Conservation (phyloP, 2,329 filamentous ascomycete genomes). For the Beauveria australis region DNA sequence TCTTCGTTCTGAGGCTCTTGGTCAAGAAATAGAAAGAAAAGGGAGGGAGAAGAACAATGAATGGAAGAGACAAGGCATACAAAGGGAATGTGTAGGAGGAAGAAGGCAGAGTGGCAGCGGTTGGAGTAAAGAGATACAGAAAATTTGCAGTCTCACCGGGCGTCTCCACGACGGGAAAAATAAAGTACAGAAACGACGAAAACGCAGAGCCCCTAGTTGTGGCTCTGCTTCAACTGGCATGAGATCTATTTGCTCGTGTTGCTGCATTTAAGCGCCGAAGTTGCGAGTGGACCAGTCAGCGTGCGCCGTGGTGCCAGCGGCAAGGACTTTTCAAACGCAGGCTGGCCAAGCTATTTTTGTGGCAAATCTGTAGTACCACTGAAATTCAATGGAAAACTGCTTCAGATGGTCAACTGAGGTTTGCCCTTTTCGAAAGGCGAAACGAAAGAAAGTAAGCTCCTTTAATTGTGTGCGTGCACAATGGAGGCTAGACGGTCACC, state of each 20-base stretch:
- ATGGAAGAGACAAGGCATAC: neutral
- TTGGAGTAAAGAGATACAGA: slow-evolving; percentile 10
- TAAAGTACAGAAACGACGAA: neutral
- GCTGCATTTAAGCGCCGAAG: slow-evolving; percentile 8
- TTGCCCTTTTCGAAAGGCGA: neutral
- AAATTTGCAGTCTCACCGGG: neutral
- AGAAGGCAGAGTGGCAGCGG: slow-evolving; percentile 15
- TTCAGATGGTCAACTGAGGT: neutral
- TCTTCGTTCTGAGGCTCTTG: neutral
- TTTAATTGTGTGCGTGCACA: slow-evolving; percentile 1
- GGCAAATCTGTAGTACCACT: neutral
- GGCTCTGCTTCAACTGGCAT: neutral
- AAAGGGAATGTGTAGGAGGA: slow-evolving; percentile 4
- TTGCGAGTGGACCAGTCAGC: slow-evolving; percentile 3
- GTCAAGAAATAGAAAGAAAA: neutral
- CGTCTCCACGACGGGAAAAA: neutral
- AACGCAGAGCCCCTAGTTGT: neutral
- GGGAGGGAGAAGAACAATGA: neutral
- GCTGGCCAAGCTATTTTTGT: slow-evolving; percentile 3
- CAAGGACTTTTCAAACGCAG: slow-evolving; percentile 4
- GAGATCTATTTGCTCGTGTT: slow-evolving; percentile 9
- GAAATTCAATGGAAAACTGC: neutral
- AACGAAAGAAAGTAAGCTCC: neutral
- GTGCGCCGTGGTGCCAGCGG: neutral
- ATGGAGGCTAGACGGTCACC: neutral